Evolutionary conservation across 208 protist genomes (phyloP).

Genomic region (Trypanosoma theileri): DNA sequence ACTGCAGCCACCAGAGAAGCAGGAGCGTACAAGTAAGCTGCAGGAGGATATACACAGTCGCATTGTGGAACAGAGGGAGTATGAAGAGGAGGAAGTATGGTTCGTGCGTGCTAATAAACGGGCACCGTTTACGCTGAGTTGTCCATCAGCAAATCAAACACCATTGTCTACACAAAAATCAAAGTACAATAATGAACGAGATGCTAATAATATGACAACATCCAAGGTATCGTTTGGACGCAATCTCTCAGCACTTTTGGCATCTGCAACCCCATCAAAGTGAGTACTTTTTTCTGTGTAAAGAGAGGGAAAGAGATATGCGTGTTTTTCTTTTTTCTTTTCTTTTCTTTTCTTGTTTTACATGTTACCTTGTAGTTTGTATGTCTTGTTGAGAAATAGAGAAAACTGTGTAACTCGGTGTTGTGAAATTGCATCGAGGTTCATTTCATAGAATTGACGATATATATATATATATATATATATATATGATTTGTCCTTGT

Average conservation of each 20-base stretch:
- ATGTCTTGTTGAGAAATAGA: neutral
- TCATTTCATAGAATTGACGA: neutral
- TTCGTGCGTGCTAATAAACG: constrained; percentile 10
- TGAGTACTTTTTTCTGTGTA: neutral
- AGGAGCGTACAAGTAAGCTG: neutral
- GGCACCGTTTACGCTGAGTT: constrained; percentile 19
- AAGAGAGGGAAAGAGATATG: neutral
- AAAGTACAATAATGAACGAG: neutral
- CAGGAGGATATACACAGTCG: constrained; percentile 8
- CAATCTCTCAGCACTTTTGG: constrained; percentile 26
- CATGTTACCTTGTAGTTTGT: neutral
- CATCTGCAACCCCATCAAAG: neutral
- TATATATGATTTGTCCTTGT: neutral
- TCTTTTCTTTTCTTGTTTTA: constrained; percentile 5
- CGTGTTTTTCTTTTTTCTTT: too few species aligned
- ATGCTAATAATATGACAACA: neutral
- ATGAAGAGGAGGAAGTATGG: constrained; percentile 25
- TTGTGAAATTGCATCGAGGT: neutral
- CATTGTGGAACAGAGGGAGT: constrained; percentile 16
- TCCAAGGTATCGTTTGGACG: constrained; percentile 1
- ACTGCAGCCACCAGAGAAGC: neutral
- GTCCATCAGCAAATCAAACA: constrained; percentile 4
- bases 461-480: neutral
- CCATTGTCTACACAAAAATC: neutral
- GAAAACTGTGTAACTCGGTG: too few species aligned